These are phyloP conservation scores for Paramarasmius palmivorus DNA, from an alignment of 1,284 basidiomycete species.

Conservation along the genomic window DNA sequence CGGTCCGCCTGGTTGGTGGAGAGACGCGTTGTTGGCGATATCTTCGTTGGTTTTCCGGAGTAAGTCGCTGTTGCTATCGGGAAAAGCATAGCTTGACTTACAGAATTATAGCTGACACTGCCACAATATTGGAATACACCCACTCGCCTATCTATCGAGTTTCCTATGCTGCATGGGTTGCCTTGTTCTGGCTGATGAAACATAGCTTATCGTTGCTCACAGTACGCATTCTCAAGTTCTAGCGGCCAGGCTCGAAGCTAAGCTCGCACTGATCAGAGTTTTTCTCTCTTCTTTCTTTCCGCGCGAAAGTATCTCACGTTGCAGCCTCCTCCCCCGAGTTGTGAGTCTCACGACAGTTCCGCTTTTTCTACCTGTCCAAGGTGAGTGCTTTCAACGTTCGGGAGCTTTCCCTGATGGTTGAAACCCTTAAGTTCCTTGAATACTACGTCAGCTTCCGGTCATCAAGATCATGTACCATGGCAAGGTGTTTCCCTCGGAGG, in stretches of 20 bases:
- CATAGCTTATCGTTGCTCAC: neutral
- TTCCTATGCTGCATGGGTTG: too few species aligned
- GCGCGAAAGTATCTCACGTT: neutral
- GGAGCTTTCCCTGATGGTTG: too few species aligned
- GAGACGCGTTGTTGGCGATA: neutral
- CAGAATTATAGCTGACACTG: neutral
- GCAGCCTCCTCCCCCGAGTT: neutral
- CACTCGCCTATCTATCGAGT: too few species aligned
- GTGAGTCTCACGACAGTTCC: neutral
- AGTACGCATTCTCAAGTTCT: neutral
- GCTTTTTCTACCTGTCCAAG: neutral
- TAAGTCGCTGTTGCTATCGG: neutral
- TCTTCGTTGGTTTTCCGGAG: neutral
- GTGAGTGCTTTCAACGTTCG: too few species aligned
- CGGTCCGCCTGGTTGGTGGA: neutral
- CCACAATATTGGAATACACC: neutral
- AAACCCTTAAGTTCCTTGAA: too few species aligned
- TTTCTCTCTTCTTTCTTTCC: neutral
- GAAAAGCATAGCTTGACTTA: neutral
- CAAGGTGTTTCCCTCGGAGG: neutral
- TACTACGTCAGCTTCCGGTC: neutral
- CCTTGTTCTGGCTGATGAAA: neutral
- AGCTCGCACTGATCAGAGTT: neutral
- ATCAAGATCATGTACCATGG: neutral
- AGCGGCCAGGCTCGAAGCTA: neutral